Conservation (phyloP, 176 grass and related monocot genomes). For the Coix lacrymajobi region DNA sequence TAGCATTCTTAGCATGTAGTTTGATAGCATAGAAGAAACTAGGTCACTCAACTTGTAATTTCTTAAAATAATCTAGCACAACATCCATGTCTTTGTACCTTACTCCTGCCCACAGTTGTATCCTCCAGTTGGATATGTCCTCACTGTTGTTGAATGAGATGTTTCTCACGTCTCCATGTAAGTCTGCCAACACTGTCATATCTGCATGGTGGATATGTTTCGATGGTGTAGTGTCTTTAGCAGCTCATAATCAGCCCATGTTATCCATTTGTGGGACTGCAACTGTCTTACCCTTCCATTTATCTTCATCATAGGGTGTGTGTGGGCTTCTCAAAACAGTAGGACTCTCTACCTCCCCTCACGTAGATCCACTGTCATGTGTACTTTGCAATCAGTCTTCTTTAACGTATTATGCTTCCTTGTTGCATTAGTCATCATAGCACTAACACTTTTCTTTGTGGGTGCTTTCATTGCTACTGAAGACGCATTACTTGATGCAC, state of each 20-base stretch:
- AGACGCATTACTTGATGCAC: not conserved
- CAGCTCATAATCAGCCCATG: not conserved
- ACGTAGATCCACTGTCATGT: not conserved
- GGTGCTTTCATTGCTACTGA: not conserved
- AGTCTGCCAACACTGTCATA: not conserved
- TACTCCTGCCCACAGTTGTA: not conserved
- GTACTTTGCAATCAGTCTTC: not conserved
- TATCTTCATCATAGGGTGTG: rapidly evolving
- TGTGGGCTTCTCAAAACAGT: not conserved
- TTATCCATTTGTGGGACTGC: not conserved
- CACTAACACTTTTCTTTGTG: not conserved
- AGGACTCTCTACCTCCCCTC: not conserved
- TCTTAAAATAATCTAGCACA: not conserved
- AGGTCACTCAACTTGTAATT: not conserved
- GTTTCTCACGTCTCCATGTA: not conserved
- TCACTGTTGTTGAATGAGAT: not conserved
- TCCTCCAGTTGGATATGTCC: not conserved
- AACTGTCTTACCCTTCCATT: rapidly evolving
- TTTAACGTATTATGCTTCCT: not conserved
- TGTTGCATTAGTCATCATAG: not conserved
- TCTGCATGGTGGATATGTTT: not conserved
- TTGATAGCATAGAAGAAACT: not conserved
- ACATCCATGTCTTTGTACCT: not conserved
- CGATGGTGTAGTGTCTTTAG: not conserved
- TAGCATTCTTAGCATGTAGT: rapidly evolving